A percentile compares a stretch with the other conserved stretches of the same genome.
phyloP scores from a whole-genome alignment of 169 alveolate genomes.

The Eimeria falciformis region DNA sequence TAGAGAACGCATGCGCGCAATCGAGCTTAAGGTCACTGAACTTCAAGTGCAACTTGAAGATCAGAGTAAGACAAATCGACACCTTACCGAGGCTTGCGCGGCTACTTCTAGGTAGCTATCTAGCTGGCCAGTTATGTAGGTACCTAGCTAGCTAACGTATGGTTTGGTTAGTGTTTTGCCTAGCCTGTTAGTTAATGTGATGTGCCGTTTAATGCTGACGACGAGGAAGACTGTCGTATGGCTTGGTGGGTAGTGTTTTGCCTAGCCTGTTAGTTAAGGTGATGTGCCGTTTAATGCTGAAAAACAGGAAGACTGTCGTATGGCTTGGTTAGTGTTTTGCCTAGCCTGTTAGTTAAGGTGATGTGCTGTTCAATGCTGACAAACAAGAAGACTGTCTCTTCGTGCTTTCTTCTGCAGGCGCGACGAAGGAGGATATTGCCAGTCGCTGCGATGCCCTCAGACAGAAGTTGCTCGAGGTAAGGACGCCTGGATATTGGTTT shows the following conservation, averaged over 20 bases:
- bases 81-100: neutral
- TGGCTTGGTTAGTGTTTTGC: neutral
- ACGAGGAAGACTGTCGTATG: no score
- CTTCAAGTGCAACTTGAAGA: slow-evolving; percentile 71
- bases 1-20: slow-evolving; percentile 68
- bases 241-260: neutral
- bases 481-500: neutral
- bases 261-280: neutral
- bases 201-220: no score
- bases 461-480: slow-evolving; percentile 62
- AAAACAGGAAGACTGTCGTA: no score
- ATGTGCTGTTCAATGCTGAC: neutral
- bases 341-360: neutral
- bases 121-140: neutral
- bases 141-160: neutral
- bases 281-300: no score
- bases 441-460: slow-evolving; percentile 74
- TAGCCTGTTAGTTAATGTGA: neutral
- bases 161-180: neutral
- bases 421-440: slow-evolving; percentile 52
- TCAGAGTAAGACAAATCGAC: slow-evolving; percentile 23
- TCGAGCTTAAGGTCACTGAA: slow-evolving; percentile 74
- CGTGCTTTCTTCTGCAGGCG: neutral
- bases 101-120: neutral
- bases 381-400: neutral